Base-by-base conservation (phyloP, 2,329 filamentous ascomycete genomes). In the Beauveria bassiana region DNA sequence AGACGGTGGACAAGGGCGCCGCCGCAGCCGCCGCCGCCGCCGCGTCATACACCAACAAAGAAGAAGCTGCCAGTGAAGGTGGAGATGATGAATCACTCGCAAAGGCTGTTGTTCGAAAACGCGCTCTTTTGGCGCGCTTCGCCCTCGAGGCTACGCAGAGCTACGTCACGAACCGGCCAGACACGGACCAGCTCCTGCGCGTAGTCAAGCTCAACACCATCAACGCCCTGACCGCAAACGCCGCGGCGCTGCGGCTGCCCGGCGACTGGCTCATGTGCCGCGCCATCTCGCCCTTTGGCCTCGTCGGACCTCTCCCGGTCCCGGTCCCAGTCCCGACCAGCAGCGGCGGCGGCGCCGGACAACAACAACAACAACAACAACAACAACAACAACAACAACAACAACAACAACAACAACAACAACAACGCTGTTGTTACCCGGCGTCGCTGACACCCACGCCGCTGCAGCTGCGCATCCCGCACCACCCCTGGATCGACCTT, bases 401-500 rank as follows among this genome's bases (percentile, higher is more conserved):
- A n/a, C n/a, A n/a, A n/a, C n/a, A n/a, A n/a, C n/a, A n/a, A n/a
- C n/a, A n/a, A n/a, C 34, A 1, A 38, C 31, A 14, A 20, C 34
- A 5, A 38, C 34, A 5, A 38, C 34, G 34, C 34, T 38, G 12
- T 38, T 6, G 34, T 38, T 38, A 38, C 43, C 45, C 45, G n/a
- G 45, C 45, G 45, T 46, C 45, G 45, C 50, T 64, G 4, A 8
- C 43, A 4, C 64, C 64, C 10, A 64, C 62, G 16, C 42, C 10
- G 2, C 43, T 61, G 24, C 64, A 65, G 57, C 50, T 60, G 20
- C 34, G 51, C 38, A 53, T 24, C 14, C 38, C 18, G 38, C 74
- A 76, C 47, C 71, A 74, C 46, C 72, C 72, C 2, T 76, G 73
- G 70, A 60, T 75, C 7, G 73, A 75, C 65, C 64, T 75, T 1